Percentiles rank a stretch among this genome's conserved stretches.
phyloP scores from a whole-genome alignment of 2,329 filamentous ascomycete species.

The Chaetomium globosum region DNA sequence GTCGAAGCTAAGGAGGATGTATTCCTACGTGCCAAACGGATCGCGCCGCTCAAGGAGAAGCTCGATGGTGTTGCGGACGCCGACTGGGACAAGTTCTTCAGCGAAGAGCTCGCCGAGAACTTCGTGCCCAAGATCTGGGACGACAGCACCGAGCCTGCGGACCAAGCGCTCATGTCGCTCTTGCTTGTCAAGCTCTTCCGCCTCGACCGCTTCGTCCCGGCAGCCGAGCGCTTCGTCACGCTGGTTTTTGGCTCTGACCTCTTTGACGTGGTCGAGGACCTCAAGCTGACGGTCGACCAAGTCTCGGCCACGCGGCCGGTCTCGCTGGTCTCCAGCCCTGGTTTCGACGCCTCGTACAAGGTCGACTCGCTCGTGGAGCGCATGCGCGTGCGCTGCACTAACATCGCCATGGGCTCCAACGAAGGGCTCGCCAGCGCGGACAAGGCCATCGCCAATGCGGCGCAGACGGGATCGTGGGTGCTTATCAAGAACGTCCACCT shows the following conservation, averaged over 20 bases:
- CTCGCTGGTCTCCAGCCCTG: conserved; percentile 88
- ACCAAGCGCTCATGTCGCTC: conserved; percentile 79
- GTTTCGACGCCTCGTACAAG: conserved; percentile 99
- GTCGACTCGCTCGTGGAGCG: conserved; percentile 92
- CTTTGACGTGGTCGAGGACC: conserved; percentile 81
- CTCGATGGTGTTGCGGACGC: conserved; percentile 63
- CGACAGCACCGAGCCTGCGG: conserved; percentile 63
- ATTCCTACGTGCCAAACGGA: conserved; percentile 67
- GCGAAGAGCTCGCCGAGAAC: conserved; percentile 83
- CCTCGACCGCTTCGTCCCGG: conserved; percentile 90
- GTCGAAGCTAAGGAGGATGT: conserved; percentile 66
- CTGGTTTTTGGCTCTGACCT: conserved; percentile 82
- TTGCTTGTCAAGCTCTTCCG: conserved; percentile 92
- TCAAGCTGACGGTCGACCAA: conserved; percentile 81
- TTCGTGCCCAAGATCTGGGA: conserved; percentile 78
- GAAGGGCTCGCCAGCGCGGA: conserved; percentile 91
- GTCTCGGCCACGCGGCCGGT: conserved; percentile 84
- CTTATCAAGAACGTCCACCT: conserved; percentile 99
- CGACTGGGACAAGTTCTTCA: conserved; percentile 80
- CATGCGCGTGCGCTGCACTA: conserved; percentile 79
- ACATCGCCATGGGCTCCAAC: conserved; percentile 98
- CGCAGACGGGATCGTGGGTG: conserved; percentile 91
- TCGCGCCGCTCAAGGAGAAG: conserved; percentile 72
- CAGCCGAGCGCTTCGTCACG: conserved; percentile 85
- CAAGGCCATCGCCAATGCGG: conserved; percentile 91